Conservation (phyloP, 805 yeast species). For the Hanseniaspora valbyensis region DNA sequence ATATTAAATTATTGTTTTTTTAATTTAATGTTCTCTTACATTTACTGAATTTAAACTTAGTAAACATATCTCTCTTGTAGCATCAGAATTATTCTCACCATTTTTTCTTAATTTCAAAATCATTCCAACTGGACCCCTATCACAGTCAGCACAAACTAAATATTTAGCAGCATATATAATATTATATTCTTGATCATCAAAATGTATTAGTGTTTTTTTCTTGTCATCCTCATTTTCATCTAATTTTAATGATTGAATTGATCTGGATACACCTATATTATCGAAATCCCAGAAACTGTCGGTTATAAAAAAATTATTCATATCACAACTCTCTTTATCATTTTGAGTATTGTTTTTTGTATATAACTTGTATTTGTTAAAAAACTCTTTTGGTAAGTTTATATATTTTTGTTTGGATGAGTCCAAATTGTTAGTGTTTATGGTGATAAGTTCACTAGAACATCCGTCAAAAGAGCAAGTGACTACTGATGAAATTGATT, state of each 20-base stretch:
- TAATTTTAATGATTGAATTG: constrained; percentile 15
- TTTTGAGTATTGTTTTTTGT: constrained; percentile 17
- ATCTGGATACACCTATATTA: constrained; percentile 59
- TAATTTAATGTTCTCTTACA: not conserved
- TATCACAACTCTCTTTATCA: not conserved
- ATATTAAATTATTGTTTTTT: not conserved
- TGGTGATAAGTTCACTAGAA: constrained; percentile 19
- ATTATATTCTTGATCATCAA: constrained; percentile 20
- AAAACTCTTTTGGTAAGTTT: constrained; percentile 16
- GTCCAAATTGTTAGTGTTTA: constrained; percentile 10
- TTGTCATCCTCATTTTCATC: constrained; percentile 21
- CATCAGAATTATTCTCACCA: not conserved
- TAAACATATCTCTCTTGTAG: constrained; percentile 4
- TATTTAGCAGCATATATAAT: constrained; percentile 38
- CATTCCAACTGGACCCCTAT: constrained; percentile 60
- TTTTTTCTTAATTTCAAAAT: constrained; percentile 37
- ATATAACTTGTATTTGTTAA: constrained; percentile 20
- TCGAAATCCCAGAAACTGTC: constrained; percentile 69
- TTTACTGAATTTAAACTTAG: constrained; percentile 3
- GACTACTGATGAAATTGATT: constrained; percentile 3
- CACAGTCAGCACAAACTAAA: constrained; percentile 65
- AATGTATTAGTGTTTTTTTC: constrained; percentile 16
- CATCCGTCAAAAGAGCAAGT: constrained; percentile 25
- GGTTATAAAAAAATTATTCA: constrained; percentile 33
- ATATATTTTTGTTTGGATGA: constrained; percentile 11